These are phyloP conservation scores for Aspergillus ostianus DNA, from an alignment of 495 filamentous ascomycete species.

Conservation along the genomic window DNA sequence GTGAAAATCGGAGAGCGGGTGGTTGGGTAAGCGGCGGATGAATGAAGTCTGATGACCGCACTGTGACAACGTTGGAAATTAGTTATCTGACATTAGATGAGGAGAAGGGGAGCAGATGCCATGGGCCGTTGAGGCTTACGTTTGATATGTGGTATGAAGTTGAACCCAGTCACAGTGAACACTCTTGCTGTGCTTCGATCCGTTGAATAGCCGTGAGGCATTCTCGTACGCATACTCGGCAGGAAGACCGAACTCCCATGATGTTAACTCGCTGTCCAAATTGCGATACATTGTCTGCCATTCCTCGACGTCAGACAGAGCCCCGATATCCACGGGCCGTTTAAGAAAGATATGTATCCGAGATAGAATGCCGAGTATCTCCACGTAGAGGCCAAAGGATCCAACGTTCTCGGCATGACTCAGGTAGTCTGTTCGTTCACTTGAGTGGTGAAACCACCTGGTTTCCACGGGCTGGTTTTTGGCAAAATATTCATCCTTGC, in stretches of 20 bases:
- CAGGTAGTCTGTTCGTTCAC: constrained; percentile 55
- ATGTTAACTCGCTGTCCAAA: constrained; percentile 71
- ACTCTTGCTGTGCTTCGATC: constrained; percentile 57
- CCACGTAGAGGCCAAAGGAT: constrained; percentile 81
- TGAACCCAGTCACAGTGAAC: constrained; percentile 84
- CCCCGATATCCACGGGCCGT: constrained; percentile 82
- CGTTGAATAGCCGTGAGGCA: constrained; percentile 68
- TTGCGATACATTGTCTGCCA: constrained; percentile 87
- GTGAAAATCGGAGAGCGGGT: constrained; percentile 82
- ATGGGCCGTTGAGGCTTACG: constrained; percentile 41
- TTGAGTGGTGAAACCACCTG: constrained; percentile 66
- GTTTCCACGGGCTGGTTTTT: constrained; percentile 82
- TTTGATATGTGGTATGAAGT: constrained; percentile 78
- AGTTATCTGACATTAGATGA: constrained; percentile 1
- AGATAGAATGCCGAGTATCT: constrained; percentile 80
- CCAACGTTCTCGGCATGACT: constrained; percentile 79
- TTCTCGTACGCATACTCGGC: constrained; percentile 70
- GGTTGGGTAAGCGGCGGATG: constrained; percentile 89
- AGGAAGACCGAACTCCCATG: constrained; percentile 82
- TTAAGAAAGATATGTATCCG: constrained; percentile 84
- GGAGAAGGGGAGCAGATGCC: not conserved
- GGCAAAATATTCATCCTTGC: constrained; percentile 80
- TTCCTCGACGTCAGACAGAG: constrained; percentile 76
- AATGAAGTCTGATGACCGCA: constrained; percentile 83
- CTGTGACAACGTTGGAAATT: constrained; percentile 43